Conservation (phyloP, 768 basidiomycete genomes). For the Crepidotus variabilis region DNA sequence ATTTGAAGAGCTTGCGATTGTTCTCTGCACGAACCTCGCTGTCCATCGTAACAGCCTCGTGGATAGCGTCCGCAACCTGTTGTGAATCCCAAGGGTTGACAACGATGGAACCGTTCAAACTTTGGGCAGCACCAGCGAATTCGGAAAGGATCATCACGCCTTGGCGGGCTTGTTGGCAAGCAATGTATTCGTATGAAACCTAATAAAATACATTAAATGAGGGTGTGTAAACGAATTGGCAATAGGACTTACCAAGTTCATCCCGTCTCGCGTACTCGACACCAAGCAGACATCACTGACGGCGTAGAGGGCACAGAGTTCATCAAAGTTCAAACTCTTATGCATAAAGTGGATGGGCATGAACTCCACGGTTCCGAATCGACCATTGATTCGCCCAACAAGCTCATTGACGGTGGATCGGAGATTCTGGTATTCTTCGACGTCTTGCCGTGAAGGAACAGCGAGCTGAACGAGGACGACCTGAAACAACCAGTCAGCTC, state of each 20-base stretch:
- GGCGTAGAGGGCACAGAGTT: conserved; percentile 96
- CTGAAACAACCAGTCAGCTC: conserved; percentile 31
- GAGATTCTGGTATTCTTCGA: conserved; percentile 98
- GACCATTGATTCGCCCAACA: conserved; percentile 96
- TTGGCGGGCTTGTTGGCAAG: conserved; percentile 88
- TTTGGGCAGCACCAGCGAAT: conserved; percentile 96
- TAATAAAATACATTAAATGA: conserved; percentile 32
- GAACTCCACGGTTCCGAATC: conserved; percentile 98
- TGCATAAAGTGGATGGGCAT: conserved; percentile 99
- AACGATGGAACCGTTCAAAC: conserved; percentile 91
- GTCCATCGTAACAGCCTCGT: conserved; percentile 91
- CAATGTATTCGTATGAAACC: conserved; percentile 99
- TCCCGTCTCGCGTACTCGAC: conserved; percentile 93
- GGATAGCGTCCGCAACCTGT: conserved; percentile 95
- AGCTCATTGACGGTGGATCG: conserved; percentile 95
- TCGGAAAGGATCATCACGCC: conserved; percentile 98
- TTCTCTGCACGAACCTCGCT: conserved; percentile 82
- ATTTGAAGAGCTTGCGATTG: conserved; percentile 94
- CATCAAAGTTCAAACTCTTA: conserved; percentile 89
- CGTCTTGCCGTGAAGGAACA: conserved; percentile 95
- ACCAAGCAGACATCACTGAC: conserved; percentile 96
- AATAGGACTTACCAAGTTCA: conserved; percentile 82
- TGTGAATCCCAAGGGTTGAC: conserved; percentile 99
- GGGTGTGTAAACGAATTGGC: conserved; percentile 9
- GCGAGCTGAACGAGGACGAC: conserved; percentile 96